Evolutionary conservation across 176 grass and related monocot genomes (phyloP).

Genomic region (Triticum aestivum): IWGSC_CS_RefSeq_v2.1 NC_057813.1:439633765-439634264

Average conservation of each 20-base stretch:
- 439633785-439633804: too few relatives aligned
- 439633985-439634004: not conserved
- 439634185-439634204: not conserved
- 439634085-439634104: not conserved
- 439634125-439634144: not conserved
- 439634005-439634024: not conserved
- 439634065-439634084: not conserved
- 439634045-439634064: not conserved
- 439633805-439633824: too few relatives aligned
- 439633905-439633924: too few relatives aligned
- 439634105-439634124: not conserved
- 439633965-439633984: not conserved
- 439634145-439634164: not conserved
- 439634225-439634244: not conserved
- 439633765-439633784: too few relatives aligned
- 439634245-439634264: conserved; percentile 28
- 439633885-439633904: too few relatives aligned
- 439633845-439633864: too few relatives aligned
- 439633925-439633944: too few relatives aligned
- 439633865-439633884: too few relatives aligned
- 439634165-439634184: not conserved
- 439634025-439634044: not conserved
- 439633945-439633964: too few relatives aligned
- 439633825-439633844: too few relatives aligned
- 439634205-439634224: conserved; percentile 45